phyloP scores from a whole-genome alignment of 176 grass and related monocot genomes.

The Metroxylon sagu region DNA sequence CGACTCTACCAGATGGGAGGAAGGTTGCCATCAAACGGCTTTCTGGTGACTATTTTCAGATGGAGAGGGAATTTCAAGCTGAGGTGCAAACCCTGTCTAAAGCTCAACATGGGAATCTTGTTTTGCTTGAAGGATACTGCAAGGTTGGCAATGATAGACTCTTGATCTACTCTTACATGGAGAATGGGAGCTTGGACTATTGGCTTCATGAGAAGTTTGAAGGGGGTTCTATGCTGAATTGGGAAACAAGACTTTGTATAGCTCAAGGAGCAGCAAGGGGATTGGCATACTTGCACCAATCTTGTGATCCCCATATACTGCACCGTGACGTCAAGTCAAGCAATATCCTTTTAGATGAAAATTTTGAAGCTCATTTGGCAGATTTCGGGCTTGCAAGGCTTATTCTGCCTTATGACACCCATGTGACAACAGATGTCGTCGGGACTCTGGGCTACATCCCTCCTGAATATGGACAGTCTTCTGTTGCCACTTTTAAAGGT shows the following conservation, averaged over 20 bases:
- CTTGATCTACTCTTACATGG: slow-evolving; percentile 94
- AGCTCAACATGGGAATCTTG: slow-evolving; percentile 77
- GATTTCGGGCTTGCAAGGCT: slow-evolving; percentile 88
- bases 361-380: slow-evolving; percentile 75
- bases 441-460: slow-evolving; percentile 87
- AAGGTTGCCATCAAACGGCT: slow-evolving; percentile 78
- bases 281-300: slow-evolving; percentile 71
- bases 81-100: slow-evolving; percentile 87
- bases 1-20: slow-evolving; percentile 53
- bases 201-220: slow-evolving; percentile 89
- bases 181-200: slow-evolving; percentile 94
- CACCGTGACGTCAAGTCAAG: slow-evolving; percentile 96
- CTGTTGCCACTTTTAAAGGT: slow-evolving; percentile 79
- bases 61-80: slow-evolving; percentile 86
- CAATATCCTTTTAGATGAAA: slow-evolving; percentile 84
- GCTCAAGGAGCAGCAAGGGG: slow-evolving; percentile 75
- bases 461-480: slow-evolving; percentile 69
- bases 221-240: slow-evolving; percentile 52
- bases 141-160: slow-evolving; percentile 73
- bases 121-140: slow-evolving; percentile 79
- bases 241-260: slow-evolving; percentile 59
- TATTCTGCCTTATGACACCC: slow-evolving; percentile 62
- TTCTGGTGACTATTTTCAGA: slow-evolving; percentile 84
- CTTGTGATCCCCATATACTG: slow-evolving; percentile 85
- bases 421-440: slow-evolving; percentile 85